phyloP scores from a whole-genome alignment of 176 grass and related monocot genomes.

The Melocanna baccifera region DNA sequence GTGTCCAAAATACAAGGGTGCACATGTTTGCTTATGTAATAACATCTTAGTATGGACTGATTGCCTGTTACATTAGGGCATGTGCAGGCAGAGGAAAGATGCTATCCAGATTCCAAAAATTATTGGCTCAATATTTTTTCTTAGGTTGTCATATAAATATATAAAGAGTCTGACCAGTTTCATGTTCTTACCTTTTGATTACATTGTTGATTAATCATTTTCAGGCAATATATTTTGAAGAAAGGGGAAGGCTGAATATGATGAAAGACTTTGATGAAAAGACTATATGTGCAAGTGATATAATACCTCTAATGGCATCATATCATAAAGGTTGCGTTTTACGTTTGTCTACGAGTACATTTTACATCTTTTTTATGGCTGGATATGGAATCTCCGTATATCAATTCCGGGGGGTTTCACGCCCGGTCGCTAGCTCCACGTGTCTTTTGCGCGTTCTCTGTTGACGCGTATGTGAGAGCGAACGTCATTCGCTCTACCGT shows the following conservation, averaged over 20 bases:
- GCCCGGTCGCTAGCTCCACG: no score
- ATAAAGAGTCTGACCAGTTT: neutral
- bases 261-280: conserved; percentile 99
- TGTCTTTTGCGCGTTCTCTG: no score
- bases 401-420: no score
- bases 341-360: conserved; percentile 18
- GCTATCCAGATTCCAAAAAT: conserved; percentile 19
- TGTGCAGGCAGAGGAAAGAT: conserved; percentile 17
- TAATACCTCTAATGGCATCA: conserved; percentile 86
- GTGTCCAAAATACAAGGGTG: neutral
- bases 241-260: conserved; percentile 56
- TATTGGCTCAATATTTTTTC: neutral
- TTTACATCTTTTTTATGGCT: conserved; percentile 17
- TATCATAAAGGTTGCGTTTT: conserved; percentile 74
- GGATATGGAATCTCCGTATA: no score
- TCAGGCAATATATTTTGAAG: conserved; percentile 82
- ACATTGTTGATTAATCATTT: conserved; percentile 26
- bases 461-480: no score
- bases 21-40: neutral
- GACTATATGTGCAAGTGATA: conserved; percentile 81
- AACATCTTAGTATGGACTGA: conserved; percentile 8
- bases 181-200: conserved; percentile 4
- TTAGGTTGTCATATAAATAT: conserved; percentile 6
- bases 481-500: no score
- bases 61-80: neutral